Evolutionary conservation across 225 moss, liverwort and hornwort genomes (phyloP), one percentile per base, ranked within the genome.

Genomic region (Straminergon stramineum): DNA sequence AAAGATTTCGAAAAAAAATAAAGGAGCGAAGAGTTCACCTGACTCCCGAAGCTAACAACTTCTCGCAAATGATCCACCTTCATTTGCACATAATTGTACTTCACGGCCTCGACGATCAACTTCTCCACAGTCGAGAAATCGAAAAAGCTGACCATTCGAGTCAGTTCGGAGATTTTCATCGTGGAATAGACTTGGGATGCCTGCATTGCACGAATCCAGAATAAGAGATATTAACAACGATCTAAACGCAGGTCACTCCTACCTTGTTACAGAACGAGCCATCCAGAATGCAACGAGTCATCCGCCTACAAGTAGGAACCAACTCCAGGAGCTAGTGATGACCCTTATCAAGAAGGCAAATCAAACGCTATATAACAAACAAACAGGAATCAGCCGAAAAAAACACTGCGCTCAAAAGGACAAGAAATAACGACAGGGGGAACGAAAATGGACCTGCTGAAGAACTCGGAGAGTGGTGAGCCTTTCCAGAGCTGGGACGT

Each of bases 111-210:
- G 4, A 99, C 99, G 21, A 98, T 95, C 91, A 99, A 91, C 91
- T 97, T 96, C 93, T 99, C 99, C 37, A 97, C 92, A 48, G 89
- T 79, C 65, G 97, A 95, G 81, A 99, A 99, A 89, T 97, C 96
- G 71, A 97, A 97, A 90, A 99, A 99, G 39, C 94, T 95, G 16
- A 97, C 93, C 99, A 99, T 99, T 70, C 95, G 94, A 77, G 96
- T 92, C 20, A 99, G 88, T 39, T 95, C 97, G 0, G 94, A 87
- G 27, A 99, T 99, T 91, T 95, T 99, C 68, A 96, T 96, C 27
- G 96, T 99, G 87, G 96, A 96, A 84, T 99, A 99, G 0, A 99
- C 99, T 93, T 97, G 97, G 78, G 97, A 99, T 16, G 96, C 96
- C 98, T 93, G 83, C 82, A 90, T 48, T 55, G 63, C 62, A 87